Evolutionary conservation across 164 flowering plant genomes (phyloP), one percentile per base, ranked within the genome.

Genomic region (Umbilicus rupestris): DNA sequence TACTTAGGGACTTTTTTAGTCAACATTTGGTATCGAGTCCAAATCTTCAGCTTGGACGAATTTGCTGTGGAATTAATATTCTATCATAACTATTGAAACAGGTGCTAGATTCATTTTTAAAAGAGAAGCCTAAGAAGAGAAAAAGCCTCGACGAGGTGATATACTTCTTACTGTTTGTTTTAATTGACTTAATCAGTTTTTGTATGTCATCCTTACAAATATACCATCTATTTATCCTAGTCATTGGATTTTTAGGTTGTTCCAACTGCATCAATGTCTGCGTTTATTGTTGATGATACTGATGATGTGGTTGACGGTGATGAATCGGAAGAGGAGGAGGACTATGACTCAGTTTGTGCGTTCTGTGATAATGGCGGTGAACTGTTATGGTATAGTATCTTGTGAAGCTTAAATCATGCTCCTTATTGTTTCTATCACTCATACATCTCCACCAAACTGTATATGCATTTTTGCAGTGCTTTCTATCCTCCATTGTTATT

Each of bases 281-380:
- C 42, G 10, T 80, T 80, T 57, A 80, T 80, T 37, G 81, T 75
- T 42, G 84, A 79, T 41, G 84, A 82, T 64, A 65, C 57, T 0
- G 72, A 78, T 47, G 82, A 72, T n/a, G 44, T n/a, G 1, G 73
- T 49, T 39, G 84, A 74, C 62, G 72, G 16, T 16, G 79, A 71
- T 44, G 76, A 50, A 20, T 83, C 76, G 35, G 87, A 74, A 63
- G 85, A 73, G 24, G 73, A 55, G 9, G 86, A 86, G 9, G 35
- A 74, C 30, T 88, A 81, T 80, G 90, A 86, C 71, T 65, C 84
- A 58, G 93, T 84, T 59, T 92, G 97, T 84, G 79, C 92, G 6
- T 35, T 89, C 39, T 92, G 97, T 77, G 97, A 92, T 66, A 84
- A 92, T 80, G 97, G 97, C 41, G 97, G 97, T 64, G 77, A 81